Evolutionary conservation across 352 stramenopile species (phyloP), one percentile per base, ranked within the genome.

Genomic region (Phytopythium chamaehyphon): DNA sequence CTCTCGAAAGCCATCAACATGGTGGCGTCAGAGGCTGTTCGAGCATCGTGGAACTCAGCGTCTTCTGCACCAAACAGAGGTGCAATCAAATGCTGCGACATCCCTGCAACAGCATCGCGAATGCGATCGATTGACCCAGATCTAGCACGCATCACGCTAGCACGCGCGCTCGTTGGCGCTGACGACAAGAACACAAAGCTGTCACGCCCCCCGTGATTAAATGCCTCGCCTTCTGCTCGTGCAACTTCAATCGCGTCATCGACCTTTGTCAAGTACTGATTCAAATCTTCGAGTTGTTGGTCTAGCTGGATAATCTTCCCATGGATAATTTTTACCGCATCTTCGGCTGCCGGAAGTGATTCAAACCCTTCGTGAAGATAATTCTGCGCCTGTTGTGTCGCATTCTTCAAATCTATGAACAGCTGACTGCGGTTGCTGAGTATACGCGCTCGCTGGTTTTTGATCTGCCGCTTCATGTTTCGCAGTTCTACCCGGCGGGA

Each of bases 281-380:
- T 61, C 6, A 93, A 45, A 50, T 80, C 64, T 23, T 93, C 83
- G 28, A 91, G 55, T 21, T 93, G 71, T 43, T 89, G 66, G 35
- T 93, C 83, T 33, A 91, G 60, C n/a, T 71, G 58, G 10, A 90
- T 57, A 54, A 93, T 88, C 51, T 91, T 93, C 55, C 72, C 68
- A 44, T 89, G 83, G 15, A 93, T 89, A 26, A 89, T 91, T 53
- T 80, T 86, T 40, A 91, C 83, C 0, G 81, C 79, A 59, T 90
- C 76, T 71, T 93, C 82, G 23, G 82, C 82, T 47, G 71, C 79
- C 1, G 82, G 82, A 14, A 88, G 50, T 23, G 77, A 67, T 48
- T 87, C 73, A 36, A 90, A 93, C 1, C 80, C 82, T 80, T 93
- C 82, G 46, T 93, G 82, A 6, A 93, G 42, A 57, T 90, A 93